Base-by-base conservation (phyloP, 2,329 filamentous ascomycete species). In the Keithomyces neogunnii region DNA sequence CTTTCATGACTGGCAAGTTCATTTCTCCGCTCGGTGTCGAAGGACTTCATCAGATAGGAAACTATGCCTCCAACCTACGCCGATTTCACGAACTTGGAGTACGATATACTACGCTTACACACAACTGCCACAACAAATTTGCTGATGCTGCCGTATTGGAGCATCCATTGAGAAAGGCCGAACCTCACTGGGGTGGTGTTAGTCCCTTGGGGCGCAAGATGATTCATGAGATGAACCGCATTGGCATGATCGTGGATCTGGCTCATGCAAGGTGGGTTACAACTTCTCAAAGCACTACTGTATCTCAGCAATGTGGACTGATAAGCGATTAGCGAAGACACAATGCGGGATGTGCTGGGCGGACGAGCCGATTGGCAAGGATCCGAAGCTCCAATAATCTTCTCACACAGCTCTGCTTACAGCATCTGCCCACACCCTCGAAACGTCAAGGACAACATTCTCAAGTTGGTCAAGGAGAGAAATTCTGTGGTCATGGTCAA, bases 21-120 rank as follows among this genome's bases (percentile, higher is more conserved):
- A 86, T 93, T 61, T 91, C 87, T 1, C 36, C 36, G 8, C 36
- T 39, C 3, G 88, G 85, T 3, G 82, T 95, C 49, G 90, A 96
- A 70, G 92, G 92, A 3, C 78, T 96, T 6, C 92, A 97, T 64
- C 92, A 96, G 62, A 95, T 97, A 59, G 91, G 89, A 53, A 96
- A 96, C 69, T 88, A 84, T 1, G 74, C 84, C 29, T 77, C 86
- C 40, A 90, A 84, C 50, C 73, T 97, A 8, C 83, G 92, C 5
- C 75, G 81, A 29, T 96, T 85, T 67, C 75, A 93, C 66, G 73
- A 78, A 3, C 75, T 95, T 3, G 92, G 92, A 2, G 90, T 91
- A 4, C 84, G 89, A 47, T 96, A 96, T 62, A 84, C 85, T 19
- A 96, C 91, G 0, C 73, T 97, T 13, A 96, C 89, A 2, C 92